Conservation (phyloP, 2,329 filamentous ascomycete genomes). For the Lasiodiplodia gonubiensis region DNA sequence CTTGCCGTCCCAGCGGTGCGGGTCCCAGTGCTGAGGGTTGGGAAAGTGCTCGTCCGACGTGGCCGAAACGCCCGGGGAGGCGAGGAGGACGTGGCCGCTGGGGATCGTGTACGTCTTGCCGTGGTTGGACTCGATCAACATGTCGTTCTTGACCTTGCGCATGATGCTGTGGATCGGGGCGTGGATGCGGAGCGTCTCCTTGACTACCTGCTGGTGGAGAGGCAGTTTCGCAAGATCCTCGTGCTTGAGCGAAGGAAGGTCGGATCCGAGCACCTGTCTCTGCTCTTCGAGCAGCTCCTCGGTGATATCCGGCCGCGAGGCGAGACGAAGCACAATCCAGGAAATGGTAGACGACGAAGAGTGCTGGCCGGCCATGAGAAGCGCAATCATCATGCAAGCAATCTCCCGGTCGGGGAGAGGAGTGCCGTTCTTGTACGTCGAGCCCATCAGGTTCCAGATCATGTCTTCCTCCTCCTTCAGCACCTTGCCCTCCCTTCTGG, state of each 20-base stretch:
- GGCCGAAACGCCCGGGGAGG: conserved; percentile 82
- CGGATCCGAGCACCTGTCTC: conserved; percentile 70
- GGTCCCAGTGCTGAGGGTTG: conserved; percentile 82
- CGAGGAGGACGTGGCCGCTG: conserved; percentile 77
- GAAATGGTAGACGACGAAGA: conserved; percentile 82
- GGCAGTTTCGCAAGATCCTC: conserved; percentile 80
- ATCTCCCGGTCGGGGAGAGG: conserved; percentile 82
- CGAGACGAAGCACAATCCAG: conserved; percentile 84
- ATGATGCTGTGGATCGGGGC: conserved; percentile 95
- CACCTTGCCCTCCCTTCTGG: conserved; percentile 63
- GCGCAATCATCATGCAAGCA: conserved; percentile 91
- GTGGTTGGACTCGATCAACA: conserved; percentile 66
- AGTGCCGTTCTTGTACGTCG: conserved; percentile 81
- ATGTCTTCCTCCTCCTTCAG: conserved; percentile 70
- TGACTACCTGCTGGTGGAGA: conserved; percentile 83
- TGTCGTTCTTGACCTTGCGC: conserved; percentile 87
- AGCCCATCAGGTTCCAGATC: conserved; percentile 89
- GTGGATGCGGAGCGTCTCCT: conserved; percentile 89
- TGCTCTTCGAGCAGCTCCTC: conserved; percentile 88
- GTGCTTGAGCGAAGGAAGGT: conserved; percentile 76
- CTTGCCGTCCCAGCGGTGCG: conserved; percentile 83
- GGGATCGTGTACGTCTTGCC: conserved; percentile 85
- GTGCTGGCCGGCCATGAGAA: conserved; percentile 91
- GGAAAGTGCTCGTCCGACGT: conserved; percentile 78
- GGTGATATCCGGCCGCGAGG: conserved; percentile 75